These are phyloP conservation scores for Berkeleyomyces rouxiae DNA, from an alignment of 2,329 filamentous ascomycete genomes.

Conservation along the genomic window DNA sequence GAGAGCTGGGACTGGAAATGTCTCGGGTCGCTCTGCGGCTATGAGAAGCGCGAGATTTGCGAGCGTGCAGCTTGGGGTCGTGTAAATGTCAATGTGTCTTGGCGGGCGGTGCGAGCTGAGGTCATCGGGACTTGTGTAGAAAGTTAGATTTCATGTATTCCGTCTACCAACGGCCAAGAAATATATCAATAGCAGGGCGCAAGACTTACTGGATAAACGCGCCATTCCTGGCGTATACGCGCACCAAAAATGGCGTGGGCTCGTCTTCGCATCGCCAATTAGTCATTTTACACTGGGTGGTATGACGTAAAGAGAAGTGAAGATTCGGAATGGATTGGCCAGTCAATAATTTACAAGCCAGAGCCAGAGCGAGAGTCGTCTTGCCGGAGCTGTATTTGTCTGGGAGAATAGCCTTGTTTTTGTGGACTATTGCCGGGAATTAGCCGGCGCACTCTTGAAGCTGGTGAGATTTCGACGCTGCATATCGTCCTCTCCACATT, in stretches of 20 bases:
- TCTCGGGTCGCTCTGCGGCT: slow-evolving; percentile 42
- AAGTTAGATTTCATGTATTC: background rate
- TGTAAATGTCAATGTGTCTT: slow-evolving; percentile 63
- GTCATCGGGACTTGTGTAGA: slow-evolving; percentile 46
- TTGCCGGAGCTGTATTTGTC: background rate
- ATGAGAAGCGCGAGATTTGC: slow-evolving; percentile 67
- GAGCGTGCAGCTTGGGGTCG: slow-evolving; percentile 68
- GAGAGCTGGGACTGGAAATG: slow-evolving; percentile 57
- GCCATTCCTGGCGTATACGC: slow-evolving; percentile 64
- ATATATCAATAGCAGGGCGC: background rate
- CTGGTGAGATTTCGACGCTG: background rate
- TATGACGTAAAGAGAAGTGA: background rate
- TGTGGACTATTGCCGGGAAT: background rate
- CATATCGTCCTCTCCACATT: background rate
- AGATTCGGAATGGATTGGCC: background rate
- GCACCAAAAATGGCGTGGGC: slow-evolving; percentile 67
- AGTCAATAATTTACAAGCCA: background rate
- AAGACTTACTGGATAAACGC: slow-evolving; percentile 48
- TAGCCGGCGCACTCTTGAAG: background rate
- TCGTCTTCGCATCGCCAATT: slow-evolving; percentile 9
- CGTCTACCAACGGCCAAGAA: background rate
- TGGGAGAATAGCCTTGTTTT: background rate
- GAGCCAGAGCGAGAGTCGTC: too few relatives aligned
- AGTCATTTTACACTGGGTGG: slow-evolving; percentile 15
- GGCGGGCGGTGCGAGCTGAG: slow-evolving; percentile 45